Evolutionary conservation across 1,284 basidiomycete genomes (phyloP).

Genomic region (Ceraceosorus guamensis): DNA sequence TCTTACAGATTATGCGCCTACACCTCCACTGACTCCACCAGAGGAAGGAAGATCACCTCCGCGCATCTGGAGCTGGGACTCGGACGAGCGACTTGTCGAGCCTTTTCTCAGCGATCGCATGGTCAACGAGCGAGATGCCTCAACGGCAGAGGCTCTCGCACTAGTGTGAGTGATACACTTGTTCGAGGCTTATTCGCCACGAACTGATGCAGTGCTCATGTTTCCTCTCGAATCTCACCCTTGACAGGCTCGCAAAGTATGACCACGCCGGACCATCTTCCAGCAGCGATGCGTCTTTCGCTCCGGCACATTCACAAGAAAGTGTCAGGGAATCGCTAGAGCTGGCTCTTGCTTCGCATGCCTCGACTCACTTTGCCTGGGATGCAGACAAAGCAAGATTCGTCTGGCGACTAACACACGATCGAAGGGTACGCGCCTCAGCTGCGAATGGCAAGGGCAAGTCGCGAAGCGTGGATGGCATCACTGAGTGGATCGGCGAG

Average conservation of each 20-base stretch:
- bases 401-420: slow-evolving; percentile 16
- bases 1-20: too few relatives aligned
- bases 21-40: too few relatives aligned
- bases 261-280: not conserved
- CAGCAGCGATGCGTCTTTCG: not conserved
- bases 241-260: not conserved
- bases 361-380: slow-evolving; percentile 28
- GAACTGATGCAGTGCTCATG: too few relatives aligned
- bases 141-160: too few relatives aligned
- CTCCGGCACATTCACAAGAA: not conserved
- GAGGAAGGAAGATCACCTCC: too few relatives aligned
- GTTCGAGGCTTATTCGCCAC: too few relatives aligned
- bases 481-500: slow-evolving; percentile 10
- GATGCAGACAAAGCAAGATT: slow-evolving; percentile 16
- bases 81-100: too few relatives aligned
- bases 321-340: not conserved
- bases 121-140: too few relatives aligned
- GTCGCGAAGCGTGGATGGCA: slow-evolving; percentile 10
- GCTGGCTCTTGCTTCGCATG: not conserved
- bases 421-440: slow-evolving; percentile 11
- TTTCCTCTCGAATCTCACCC: too few relatives aligned
- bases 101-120: too few relatives aligned
- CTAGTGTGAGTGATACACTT: too few relatives aligned
- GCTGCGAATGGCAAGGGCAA: slow-evolving; percentile 16
- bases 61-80: too few relatives aligned